Base-by-base conservation (phyloP, 352 stramenopile genomes). In the Achlya hypogyna region DNA sequence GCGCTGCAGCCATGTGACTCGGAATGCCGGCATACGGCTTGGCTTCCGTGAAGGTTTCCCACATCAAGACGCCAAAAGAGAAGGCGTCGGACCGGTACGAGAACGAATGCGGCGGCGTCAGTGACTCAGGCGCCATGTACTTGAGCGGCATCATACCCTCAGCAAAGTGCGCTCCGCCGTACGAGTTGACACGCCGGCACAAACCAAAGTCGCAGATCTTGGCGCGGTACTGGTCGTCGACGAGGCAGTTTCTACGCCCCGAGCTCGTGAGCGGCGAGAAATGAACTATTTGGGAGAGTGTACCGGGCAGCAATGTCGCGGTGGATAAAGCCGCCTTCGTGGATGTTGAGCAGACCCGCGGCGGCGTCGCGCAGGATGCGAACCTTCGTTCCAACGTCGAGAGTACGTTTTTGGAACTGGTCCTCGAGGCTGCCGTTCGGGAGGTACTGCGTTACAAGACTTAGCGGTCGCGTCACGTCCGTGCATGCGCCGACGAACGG, bases 1-100 rank as follows among this genome's bases (percentile, higher is more conserved):
- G 72, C 70, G 87, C 78, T 71, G 86, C 84, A 1, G 81, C 83
- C 62, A 89, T 74, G 5, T 86, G 69, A 9, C 81, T 75, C 34
- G 83, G 79, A 42, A 88, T 72, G 16, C 65, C 69, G 8, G 78
- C 72, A 58, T 88, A 90, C 51, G 84, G 84, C 12, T 72, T 62
- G 1, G 71, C 77, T 38, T 71, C 78, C 0, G 75, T 87, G 63
- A 78, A 90, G 10, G 81, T 89, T 63, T 93, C 84, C 79, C 81
- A 93, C 81, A 91, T 89, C 22, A 93, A 71, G 38, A 93, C 82
- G 47, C 84, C 84, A 73, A 91, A 93, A 79, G 89, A 88, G 72
- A 86, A 93, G 66, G 82, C 75, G 58, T 93, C 84, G 16, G 82
- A 90, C 43, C 87, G 71, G 69, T 81, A 88, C 34, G 84, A 93